These are phyloP conservation scores for Claviceps arundinis DNA, from an alignment of 2,329 filamentous ascomycete species.

Conservation along the genomic window DNA sequence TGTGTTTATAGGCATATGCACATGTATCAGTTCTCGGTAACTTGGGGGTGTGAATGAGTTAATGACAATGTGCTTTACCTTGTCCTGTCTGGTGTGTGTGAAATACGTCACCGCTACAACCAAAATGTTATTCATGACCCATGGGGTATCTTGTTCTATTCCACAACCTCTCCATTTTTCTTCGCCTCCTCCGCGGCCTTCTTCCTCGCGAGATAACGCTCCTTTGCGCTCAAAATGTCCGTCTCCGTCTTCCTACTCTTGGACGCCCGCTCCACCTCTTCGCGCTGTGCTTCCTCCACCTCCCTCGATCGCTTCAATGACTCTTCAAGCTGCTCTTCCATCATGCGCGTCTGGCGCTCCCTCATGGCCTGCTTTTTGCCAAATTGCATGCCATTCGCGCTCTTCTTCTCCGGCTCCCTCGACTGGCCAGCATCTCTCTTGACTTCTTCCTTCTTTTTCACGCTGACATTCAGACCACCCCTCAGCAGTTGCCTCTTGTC, in stretches of 20 bases:
- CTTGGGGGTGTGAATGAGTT: too few relatives aligned
- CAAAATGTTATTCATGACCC: not conserved
- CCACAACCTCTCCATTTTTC: slow-evolving; percentile 29
- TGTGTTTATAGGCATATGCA: too few relatives aligned
- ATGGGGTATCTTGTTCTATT: slow-evolving; percentile 1
- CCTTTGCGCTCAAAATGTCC: slow-evolving; percentile 66
- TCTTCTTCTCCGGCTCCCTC: slow-evolving; percentile 18
- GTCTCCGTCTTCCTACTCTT: slow-evolving; percentile 69
- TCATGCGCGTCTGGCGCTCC: slow-evolving; percentile 65
- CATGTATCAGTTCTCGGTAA: too few relatives aligned
- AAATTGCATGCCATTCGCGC: slow-evolving; percentile 26
- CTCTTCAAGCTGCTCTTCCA: slow-evolving; percentile 64
- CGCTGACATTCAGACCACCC: slow-evolving; percentile 61
- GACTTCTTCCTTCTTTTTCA: slow-evolving; percentile 41
- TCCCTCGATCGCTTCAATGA: slow-evolving; percentile 59
- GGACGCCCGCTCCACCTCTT: slow-evolving; percentile 46
- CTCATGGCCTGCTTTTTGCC: slow-evolving; percentile 53
- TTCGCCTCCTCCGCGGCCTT: slow-evolving; percentile 58
- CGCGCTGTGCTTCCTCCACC: slow-evolving; percentile 51
- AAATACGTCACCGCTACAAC: not conserved
- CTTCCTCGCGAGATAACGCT: slow-evolving; percentile 68
- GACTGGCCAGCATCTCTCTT: slow-evolving; percentile 13
- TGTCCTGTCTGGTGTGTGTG: not conserved
- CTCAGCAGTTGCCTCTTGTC: slow-evolving; percentile 71
- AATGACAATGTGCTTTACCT: not conserved